phyloP scores from a whole-genome alignment of 2,329 filamentous ascomycete species.

The Penicillium sp. region DNA sequence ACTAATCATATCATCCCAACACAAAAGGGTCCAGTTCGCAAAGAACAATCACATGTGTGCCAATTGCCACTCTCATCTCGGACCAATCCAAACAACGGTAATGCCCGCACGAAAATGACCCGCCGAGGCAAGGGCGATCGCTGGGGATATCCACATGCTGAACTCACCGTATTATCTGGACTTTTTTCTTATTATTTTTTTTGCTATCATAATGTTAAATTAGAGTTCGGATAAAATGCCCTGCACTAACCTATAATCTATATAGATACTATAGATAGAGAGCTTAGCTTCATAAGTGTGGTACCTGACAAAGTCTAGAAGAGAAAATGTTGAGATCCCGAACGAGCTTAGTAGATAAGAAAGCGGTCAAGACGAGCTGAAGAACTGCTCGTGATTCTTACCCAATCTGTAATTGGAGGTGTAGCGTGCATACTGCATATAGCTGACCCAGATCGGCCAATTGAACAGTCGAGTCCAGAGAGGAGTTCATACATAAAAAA shows the following conservation, averaged over 20 bases:
- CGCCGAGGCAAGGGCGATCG: slow-evolving; percentile 19
- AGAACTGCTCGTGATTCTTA: slow-evolving; percentile 14
- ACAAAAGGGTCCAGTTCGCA: too few relatives aligned
- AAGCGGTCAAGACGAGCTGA: slow-evolving; percentile 2
- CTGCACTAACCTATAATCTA: too few relatives aligned
- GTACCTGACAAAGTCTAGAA: not conserved
- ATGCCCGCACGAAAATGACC: slow-evolving; percentile 18
- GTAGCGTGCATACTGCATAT: not conserved
- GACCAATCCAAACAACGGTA: slow-evolving; percentile 5
- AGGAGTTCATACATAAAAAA: slow-evolving; percentile 9
- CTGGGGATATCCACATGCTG: slow-evolving; percentile 7
- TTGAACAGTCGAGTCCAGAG: not conserved
- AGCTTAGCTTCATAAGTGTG: too few relatives aligned
- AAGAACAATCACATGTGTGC: slow-evolving; percentile 11
- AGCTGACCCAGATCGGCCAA: not conserved
- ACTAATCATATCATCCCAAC: not conserved
- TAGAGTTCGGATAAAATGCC: too few relatives aligned
- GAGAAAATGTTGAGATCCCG: slow-evolving; percentile 15
- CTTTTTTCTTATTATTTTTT: too few relatives aligned
- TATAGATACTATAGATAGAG: not conserved
- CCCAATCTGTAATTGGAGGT: not conserved
- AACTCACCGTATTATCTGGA: not conserved
- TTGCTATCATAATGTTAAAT: too few relatives aligned
- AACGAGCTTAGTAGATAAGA: slow-evolving; percentile 6
- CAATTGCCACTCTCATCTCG: slow-evolving; percentile 9